Base-by-base conservation (phyloP, 108 stramenopile species). In the Cyclotella baltica region DNA sequence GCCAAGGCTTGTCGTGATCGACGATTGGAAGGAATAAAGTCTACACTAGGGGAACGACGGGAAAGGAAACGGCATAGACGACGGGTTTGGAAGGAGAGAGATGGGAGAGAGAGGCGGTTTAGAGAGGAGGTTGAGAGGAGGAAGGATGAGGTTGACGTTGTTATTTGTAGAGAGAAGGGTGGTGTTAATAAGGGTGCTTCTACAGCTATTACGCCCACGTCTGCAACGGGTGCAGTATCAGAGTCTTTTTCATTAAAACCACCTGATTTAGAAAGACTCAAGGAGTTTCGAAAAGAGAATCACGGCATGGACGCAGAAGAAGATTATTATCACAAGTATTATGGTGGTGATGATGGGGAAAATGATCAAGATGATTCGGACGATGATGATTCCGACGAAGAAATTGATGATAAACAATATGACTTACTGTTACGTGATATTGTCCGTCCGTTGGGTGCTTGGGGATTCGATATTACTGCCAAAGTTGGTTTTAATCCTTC, bases 1-100 rank as follows among this genome's bases (percentile, higher is more conserved):
- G 88, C 88, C 34, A 70, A 87, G 43, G 91, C 86, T 19, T 95
- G 94, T 83, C 92, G 94, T 3, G 91, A 93, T 74, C 89, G 87
- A 43, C 75, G 94, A 34, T 67, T 95, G 30, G 87, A 91, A 73
- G 94, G 94, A 16, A 76, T 84, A 28, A 88, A 91, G 57, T 47
- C 89, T 67, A 43, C 72, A 5, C 43, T 80, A 25, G 80, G 79
- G 27, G 88, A 91, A 28, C 67, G 78, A 0, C 64, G 71, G 36
- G 66, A 66, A 4, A 75, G 90, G 18, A 82, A 82, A 68, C 84
- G 87, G 56, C 89, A 92, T 72, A 53, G 81, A 3, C 66, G 58
- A 25, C 57, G 73, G 40, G 72, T 80, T 2, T 63, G 33, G 29
- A 62, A 82, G 28, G 84, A 91, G 59, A 71, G 85, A 61, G 28